These are phyloP conservation scores for Delonix regia DNA, from an alignment of 306 rosid species.

Conservation along the genomic window DNA sequence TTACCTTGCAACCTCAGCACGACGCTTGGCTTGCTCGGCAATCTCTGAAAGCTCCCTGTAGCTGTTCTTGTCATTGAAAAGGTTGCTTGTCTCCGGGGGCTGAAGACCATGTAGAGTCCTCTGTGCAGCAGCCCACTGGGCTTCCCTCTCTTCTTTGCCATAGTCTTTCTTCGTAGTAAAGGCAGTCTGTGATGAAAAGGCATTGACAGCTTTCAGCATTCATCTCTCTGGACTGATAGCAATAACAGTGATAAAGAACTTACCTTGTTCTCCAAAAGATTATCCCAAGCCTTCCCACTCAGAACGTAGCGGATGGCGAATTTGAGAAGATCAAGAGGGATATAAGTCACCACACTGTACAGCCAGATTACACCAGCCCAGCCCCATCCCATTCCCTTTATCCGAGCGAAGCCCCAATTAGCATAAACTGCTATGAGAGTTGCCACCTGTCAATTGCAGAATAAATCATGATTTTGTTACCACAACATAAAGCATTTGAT, in stretches of 20 bases:
- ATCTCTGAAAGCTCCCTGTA: conserved; percentile 96
- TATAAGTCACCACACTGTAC: conserved; percentile 76
- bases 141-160: conserved; percentile 99
- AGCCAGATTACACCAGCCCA: conserved; percentile 99
- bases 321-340: conserved; percentile 89
- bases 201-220: conserved; percentile 9
- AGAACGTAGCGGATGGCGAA: conserved; percentile 81
- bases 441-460: conserved; percentile 66
- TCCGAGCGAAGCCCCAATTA: conserved; percentile 77
- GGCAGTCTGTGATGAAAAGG: conserved; percentile 72
- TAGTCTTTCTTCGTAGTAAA: conserved; percentile 98
- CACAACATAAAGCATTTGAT: conserved; percentile 16
- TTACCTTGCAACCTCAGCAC: conserved; percentile 99
- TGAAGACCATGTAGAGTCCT: conserved; percentile 98
- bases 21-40: conserved; percentile 96
- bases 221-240: conserved; percentile 14
- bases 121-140: conserved; percentile 99
- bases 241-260: background rate
- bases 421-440: conserved; percentile 92
- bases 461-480: background rate
- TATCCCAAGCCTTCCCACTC: conserved; percentile 97
- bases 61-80: conserved; percentile 68
- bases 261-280: conserved; percentile 96
- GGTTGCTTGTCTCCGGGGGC: conserved; percentile 72
- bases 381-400: conserved; percentile 91